Percentiles rank a stretch among this genome's conserved stretches.
Evolutionary conservation across 176 grass and related monocot genomes (phyloP).

Genomic region (Aegilops sharonensis): DNA sequence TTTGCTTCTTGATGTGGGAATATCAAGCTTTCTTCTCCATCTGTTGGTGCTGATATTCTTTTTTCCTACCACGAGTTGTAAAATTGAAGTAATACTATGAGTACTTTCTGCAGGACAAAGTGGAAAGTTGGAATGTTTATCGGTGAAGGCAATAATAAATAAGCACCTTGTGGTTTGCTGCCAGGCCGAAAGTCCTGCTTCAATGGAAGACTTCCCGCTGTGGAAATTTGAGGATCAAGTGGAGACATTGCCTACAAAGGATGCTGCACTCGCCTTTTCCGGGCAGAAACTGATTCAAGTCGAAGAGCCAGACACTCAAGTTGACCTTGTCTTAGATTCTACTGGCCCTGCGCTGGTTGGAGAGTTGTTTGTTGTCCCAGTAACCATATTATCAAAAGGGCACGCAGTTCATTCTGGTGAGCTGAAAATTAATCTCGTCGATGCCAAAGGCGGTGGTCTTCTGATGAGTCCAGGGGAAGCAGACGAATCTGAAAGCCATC

Average conservation of each 20-base stretch:
- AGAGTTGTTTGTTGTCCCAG: constrained; percentile 70
- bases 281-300: constrained; percentile 87
- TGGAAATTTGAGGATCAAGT: constrained; percentile 88
- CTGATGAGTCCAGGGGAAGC: constrained; percentile 92
- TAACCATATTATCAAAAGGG: constrained; percentile 68
- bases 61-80: constrained; percentile 16
- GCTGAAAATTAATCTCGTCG: constrained; percentile 97
- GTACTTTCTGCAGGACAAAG: constrained; percentile 77
- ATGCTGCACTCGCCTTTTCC: constrained; percentile 55
- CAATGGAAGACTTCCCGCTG: constrained; percentile 79
- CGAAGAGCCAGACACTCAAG: constrained; percentile 76
- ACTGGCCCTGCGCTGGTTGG: constrained; percentile 81
- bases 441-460: constrained; percentile 86
- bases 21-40: constrained; percentile 25
- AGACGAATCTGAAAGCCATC: constrained; percentile 76
- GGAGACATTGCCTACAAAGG: constrained; percentile 72
- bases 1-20: constrained; percentile 13
- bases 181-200: constrained; percentile 84
- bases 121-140: constrained; percentile 94
- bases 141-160: constrained; percentile 69
- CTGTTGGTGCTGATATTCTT: constrained; percentile 16
- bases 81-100: constrained; percentile 25
- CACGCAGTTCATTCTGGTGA: constrained; percentile 79
- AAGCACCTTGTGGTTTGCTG: constrained; percentile 74
- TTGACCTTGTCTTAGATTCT: constrained; percentile 72